These are phyloP conservation scores for Podospora fimiseda DNA, from an alignment of 495 filamentous ascomycete genomes.

Conservation along the genomic window DNA sequence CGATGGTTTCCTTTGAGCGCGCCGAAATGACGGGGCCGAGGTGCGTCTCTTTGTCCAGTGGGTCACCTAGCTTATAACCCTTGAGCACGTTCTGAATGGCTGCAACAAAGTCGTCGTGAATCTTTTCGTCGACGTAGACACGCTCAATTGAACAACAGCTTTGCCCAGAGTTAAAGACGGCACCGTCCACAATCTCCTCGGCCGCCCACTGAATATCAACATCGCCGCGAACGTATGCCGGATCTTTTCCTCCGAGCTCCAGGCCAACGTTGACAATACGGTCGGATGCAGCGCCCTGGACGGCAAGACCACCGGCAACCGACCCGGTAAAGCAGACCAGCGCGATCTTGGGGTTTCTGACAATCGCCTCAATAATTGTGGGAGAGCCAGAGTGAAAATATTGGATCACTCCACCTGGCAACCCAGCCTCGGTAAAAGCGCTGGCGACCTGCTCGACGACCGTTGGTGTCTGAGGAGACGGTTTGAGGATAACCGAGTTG, in stretches of 20 bases:
- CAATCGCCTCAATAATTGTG: slow-evolving; percentile 60
- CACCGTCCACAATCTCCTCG: slow-evolving; percentile 87
- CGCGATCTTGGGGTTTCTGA: slow-evolving; percentile 64
- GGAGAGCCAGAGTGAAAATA: slow-evolving; percentile 82
- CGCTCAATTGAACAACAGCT: slow-evolving; percentile 92
- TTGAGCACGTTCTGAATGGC: slow-evolving; percentile 75
- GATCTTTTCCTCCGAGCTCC: slow-evolving; percentile 89
- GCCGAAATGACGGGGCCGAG: slow-evolving; percentile 85
- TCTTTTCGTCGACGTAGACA: slow-evolving; percentile 79
- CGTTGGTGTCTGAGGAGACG: slow-evolving; percentile 89
- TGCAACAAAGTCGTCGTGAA: slow-evolving; percentile 74
- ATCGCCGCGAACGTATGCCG: slow-evolving; percentile 79
- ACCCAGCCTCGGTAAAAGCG: slow-evolving; percentile 69
- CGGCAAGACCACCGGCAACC: slow-evolving; percentile 72
- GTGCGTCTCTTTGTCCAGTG: slow-evolving; percentile 68
- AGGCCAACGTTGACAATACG: slow-evolving; percentile 77
- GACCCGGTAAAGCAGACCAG: slow-evolving; percentile 92
- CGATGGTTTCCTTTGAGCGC: slow-evolving; percentile 65
- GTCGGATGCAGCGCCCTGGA: slow-evolving; percentile 77
- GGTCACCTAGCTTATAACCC: slow-evolving; percentile 84
- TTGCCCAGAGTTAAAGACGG: slow-evolving; percentile 94
- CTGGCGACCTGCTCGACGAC: slow-evolving; percentile 73
- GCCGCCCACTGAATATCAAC: slow-evolving; percentile 86
- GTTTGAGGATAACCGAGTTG: slow-evolving; percentile 86
- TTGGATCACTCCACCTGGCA: slow-evolving; percentile 75